Conservation (phyloP, 2,329 filamentous ascomycete genomes). For the Pseudogymnoascus pannorum region DNA sequence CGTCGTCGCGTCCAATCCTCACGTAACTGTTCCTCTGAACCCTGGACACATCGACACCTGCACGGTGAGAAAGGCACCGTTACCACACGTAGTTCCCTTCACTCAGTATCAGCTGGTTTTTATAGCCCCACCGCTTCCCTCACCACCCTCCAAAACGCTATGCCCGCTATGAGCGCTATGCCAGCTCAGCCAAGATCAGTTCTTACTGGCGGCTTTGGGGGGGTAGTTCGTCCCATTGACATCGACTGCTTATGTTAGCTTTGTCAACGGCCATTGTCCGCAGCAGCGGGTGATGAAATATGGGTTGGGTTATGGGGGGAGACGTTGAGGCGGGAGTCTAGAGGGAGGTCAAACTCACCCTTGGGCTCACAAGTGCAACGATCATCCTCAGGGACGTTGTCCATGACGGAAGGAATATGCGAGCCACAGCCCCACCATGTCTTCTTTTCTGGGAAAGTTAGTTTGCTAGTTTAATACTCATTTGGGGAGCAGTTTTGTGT, state of each 20-base stretch:
- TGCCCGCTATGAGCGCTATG: conserved; percentile 7
- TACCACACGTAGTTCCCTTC: not conserved
- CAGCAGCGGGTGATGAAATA: not conserved
- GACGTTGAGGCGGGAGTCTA: not conserved
- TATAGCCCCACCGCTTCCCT: not conserved
- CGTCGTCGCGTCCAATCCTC: not conserved
- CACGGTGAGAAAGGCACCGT: not conserved
- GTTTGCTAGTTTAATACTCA: not conserved
- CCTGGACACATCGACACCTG: not conserved
- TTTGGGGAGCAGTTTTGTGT: not conserved
- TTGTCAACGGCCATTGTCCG: not conserved
- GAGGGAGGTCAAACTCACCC: not conserved
- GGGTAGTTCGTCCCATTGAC: conserved; percentile 45
- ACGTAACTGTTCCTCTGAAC: not conserved
- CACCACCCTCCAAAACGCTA: conserved; percentile 8
- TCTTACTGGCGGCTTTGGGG: conserved; percentile 35
- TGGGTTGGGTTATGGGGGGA: not conserved
- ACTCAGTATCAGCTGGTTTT: conserved; percentile 5
- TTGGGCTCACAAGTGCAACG: conserved; percentile 43
- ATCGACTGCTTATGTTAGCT: conserved; percentile 39
- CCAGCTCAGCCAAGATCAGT: conserved; percentile 15
- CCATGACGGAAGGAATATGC: conserved; percentile 46
- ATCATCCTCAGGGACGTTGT: conserved; percentile 39
- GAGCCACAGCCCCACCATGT: conserved; percentile 48
- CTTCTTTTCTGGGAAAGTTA: conserved; percentile 34